Percentiles rank a stretch among this genome's conserved stretches.
phyloP scores from a whole-genome alignment of 805 yeast genomes.

The Jamesozyma jinghongensis region DNA sequence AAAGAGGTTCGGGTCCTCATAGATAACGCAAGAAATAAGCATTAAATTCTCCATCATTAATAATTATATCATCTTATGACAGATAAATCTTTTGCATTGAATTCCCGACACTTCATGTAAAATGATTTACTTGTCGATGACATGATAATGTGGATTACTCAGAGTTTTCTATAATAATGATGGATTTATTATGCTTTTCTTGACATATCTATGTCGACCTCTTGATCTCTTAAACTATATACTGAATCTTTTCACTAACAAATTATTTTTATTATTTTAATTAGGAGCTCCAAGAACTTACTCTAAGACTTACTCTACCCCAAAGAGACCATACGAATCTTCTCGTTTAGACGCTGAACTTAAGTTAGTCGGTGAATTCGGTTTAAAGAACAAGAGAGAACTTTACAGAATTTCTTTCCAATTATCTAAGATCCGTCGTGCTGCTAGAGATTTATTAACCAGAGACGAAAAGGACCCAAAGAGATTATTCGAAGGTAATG shows the following conservation, averaged over 20 bases:
- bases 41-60: not conserved
- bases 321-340: slow-evolving; percentile 98
- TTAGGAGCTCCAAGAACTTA: slow-evolving; percentile 97
- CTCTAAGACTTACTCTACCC: slow-evolving; percentile 99
- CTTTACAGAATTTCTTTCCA: slow-evolving; percentile 99
- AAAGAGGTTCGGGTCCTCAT: slow-evolving; percentile 71
- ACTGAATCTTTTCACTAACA: slow-evolving; percentile 8
- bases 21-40: slow-evolving; percentile 9
- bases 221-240: slow-evolving; percentile 7
- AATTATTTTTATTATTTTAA: slow-evolving; percentile 4
- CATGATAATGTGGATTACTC: not conserved
- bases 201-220: slow-evolving; percentile 11
- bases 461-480: slow-evolving; percentile 99
- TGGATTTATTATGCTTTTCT: no score
- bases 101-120: slow-evolving; percentile 79
- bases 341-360: slow-evolving; percentile 99
- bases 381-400: slow-evolving; percentile 99
- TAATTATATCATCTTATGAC: not conserved
- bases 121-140: not conserved
- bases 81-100: slow-evolving; percentile 43
- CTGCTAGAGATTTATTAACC: slow-evolving; percentile 99
- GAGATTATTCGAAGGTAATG: slow-evolving; percentile 99
- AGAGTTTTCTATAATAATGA: not conserved
- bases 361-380: slow-evolving; percentile 99
- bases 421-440: slow-evolving; percentile 99